Base-by-base conservation (phyloP, 495 filamentous ascomycete genomes). In the Daldinia childiae region DNA sequence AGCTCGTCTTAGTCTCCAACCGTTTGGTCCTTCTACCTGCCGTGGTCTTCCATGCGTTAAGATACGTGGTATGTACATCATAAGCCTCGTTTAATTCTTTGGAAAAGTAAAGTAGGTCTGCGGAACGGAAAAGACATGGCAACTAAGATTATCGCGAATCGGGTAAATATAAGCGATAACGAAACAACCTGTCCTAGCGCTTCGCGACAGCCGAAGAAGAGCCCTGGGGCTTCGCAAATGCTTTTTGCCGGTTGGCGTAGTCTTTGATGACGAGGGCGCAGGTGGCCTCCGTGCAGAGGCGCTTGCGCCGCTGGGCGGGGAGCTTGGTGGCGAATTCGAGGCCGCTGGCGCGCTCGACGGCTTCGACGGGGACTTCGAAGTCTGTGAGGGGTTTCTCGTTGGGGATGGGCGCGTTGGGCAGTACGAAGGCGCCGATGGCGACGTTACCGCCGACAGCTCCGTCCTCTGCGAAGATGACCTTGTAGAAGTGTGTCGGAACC, bases 401-500 rank as follows among this genome's bases (percentile, higher is more conserved):
- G 24, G 90, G 81, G 75, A 99, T 98, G n/a, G 79, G 83, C 14
- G 93, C 94, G 77, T 99, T 99, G 8, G 95, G 95, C 74, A 99
- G 83, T 56, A 99, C 95, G 76, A 99, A 99, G 2, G 95, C 96
- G 21, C 92, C 96, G 7, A 99, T 79, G 2, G 93, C 93, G 2
- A 99, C 95, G 62, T 90, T 91, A 4, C 93, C 91, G 7, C 86
- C 87, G 1, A 82, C 81, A 14, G 79, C 84, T 1, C 91, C 92
- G 73, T 97, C 93, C 80, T 98, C 95, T 4, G 92, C 95, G 74
- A 96, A 95, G 59, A 99, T 93, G 57, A 99, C 92, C 83, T 99
- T 99, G 84, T 95, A 99, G 84, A 99, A 99, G 78, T 99, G 95
- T 26, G 95, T 99, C 8, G 95, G 95, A 63, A 99, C 95, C 7